Evolutionary conservation across 345 rosid genomes (phyloP).

Genomic region (Aurinia saxatilis): DNA sequence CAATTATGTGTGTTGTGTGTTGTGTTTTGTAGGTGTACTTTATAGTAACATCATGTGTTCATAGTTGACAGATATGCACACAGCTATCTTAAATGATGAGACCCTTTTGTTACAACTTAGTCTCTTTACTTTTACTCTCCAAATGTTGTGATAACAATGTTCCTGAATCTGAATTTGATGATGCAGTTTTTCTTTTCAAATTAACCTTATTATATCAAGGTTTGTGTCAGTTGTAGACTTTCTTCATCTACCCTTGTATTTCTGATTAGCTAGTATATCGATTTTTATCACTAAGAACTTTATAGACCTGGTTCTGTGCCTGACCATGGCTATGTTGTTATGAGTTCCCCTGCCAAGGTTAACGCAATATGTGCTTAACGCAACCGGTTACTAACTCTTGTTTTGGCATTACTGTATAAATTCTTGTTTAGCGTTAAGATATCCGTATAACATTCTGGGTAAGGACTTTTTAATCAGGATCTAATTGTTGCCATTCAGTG

Average conservation of each 20-base stretch:
- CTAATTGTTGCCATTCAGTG: neutral
- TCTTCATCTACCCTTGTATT: neutral
- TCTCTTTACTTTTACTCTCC: neutral
- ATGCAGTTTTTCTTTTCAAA: neutral
- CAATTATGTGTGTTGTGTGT: neutral
- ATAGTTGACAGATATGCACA: neutral
- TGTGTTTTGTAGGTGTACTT: neutral
- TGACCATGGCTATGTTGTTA: no score
- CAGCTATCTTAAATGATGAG: neutral
- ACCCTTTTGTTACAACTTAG: neutral
- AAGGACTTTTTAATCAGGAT: neutral
- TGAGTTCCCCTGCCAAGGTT: no score
- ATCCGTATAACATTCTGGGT: neutral
- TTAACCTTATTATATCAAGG: no score
- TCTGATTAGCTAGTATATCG: no score
- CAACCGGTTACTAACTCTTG: no score
- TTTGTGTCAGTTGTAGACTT: neutral
- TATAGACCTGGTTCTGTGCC: no score
- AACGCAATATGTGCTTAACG: no score
- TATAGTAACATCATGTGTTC: neutral
- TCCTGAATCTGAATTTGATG: neutral
- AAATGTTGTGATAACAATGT: neutral
- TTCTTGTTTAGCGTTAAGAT: neutral
- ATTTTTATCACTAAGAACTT: no score
- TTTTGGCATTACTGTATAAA: neutral